Conservation (phyloP, 2,329 filamentous ascomycete genomes). For the Ophiostoma tasmaniense region DNA sequence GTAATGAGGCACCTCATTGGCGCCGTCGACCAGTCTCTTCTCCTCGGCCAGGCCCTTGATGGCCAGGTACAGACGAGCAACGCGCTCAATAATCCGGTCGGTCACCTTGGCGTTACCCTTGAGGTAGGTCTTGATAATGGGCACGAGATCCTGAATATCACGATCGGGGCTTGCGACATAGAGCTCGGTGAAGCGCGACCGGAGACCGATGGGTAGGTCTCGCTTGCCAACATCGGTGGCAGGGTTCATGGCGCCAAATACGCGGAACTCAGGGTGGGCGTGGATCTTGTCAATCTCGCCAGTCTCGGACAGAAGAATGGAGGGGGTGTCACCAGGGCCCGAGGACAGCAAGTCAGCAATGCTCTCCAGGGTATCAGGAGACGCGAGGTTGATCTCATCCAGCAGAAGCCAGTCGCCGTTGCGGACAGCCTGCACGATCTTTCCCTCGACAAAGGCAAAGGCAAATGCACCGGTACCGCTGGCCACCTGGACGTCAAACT, state of each 20-base stretch:
- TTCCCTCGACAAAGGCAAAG: slow-evolving; percentile 93
- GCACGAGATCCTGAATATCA: slow-evolving; percentile 76
- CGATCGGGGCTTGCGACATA: slow-evolving; percentile 88
- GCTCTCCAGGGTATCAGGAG: slow-evolving; percentile 87
- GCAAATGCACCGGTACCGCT: slow-evolving; percentile 69
- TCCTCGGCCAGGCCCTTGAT: slow-evolving; percentile 74
- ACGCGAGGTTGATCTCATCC: slow-evolving; percentile 95
- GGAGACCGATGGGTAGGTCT: slow-evolving; percentile 78
- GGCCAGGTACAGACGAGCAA: slow-evolving; percentile 79
- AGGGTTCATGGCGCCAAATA: slow-evolving; percentile 98
- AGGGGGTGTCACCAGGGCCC: slow-evolving; percentile 63
- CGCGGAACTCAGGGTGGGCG: slow-evolving; percentile 85
- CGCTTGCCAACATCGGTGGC: slow-evolving; percentile 96
- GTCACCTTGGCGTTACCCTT: slow-evolving; percentile 62
- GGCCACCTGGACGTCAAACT: slow-evolving; percentile 72
- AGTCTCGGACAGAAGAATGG: slow-evolving; percentile 82
- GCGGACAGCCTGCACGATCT: slow-evolving; percentile 88
- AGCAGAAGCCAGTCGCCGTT: slow-evolving; percentile 96
- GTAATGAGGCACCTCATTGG: slow-evolving; percentile 93
- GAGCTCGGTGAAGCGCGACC: slow-evolving; percentile 89
- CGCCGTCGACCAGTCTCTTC: slow-evolving; percentile 85
- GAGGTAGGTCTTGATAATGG: slow-evolving; percentile 82
- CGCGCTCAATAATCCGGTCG: slow-evolving; percentile 66
- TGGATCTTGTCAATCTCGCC: slow-evolving; percentile 84
- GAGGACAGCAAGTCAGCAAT: slow-evolving; percentile 79